Base-by-base conservation (phyloP, 1,139 yeast genomes). In the Suhomyces taliae region DNA sequence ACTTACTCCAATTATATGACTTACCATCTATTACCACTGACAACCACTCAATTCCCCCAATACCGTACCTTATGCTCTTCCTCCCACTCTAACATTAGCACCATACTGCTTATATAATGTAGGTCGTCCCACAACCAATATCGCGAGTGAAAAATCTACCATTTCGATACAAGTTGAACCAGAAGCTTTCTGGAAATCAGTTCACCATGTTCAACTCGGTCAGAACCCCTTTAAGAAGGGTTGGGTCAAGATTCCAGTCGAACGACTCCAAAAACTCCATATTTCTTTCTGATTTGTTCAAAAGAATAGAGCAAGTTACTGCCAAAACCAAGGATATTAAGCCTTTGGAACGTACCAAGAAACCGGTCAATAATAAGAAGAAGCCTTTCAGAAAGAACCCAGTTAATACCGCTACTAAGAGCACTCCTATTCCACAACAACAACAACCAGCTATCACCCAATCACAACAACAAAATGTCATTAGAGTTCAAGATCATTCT, bases 291-390 rank as follows among this genome's bases (percentile, higher is more conserved):
- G 66, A 63, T 36, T 60, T 72, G 51, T 66, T 72, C 61, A 65
- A 65, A 48, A 59, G 74, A 54, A 68, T 72, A 48, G 75, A 72
- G 47, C 51, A 52, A 35, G 67, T 69, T 48, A 64, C 68, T 29
- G 47, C 60, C 46, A 61, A 56, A 42, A 48, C 57, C 38, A 49
- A 47, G 34, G 47, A 45, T 14, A 43, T 47, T 42, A 47, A 47
- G 44, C 48, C 43, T 14, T 45, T 44, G 11, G 45, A 47, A n/a
- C 50, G 50, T 36, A 46, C 55, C 29, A 48, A 47, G 42, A 38
- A 44, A 11, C 33, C 41, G 27, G 41, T 44, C 38, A 42, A 39
- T 27, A 47, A 45, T 39, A 43, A 44, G 36, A 43, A 44, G 38
- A 49, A 43, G 33, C 36, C 44, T 8, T 29, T 37, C 11, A 26